These are phyloP conservation scores for Pholiota conissans DNA, from an alignment of 768 basidiomycete species.

Conservation along the genomic window DNA sequence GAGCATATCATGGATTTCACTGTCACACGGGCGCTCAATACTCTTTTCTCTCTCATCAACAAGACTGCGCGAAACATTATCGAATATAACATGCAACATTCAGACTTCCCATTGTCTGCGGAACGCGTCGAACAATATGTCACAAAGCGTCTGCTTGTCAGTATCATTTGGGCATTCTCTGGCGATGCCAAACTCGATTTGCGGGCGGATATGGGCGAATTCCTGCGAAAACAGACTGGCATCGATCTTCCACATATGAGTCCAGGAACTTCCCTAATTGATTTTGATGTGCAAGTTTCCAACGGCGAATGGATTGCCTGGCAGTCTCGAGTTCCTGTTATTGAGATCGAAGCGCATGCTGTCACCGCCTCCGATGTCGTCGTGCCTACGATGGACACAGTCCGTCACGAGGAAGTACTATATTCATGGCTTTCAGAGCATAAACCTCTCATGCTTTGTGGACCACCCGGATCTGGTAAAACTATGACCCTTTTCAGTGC, in stretches of 20 bases:
- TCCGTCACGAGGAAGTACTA: slow-evolving; percentile 96
- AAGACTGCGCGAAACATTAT: slow-evolving; percentile 92
- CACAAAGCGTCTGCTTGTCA: slow-evolving; percentile 84
- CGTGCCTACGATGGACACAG: slow-evolving; percentile 97
- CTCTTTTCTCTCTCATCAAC: slow-evolving; percentile 95
- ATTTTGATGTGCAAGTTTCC: slow-evolving; percentile 89
- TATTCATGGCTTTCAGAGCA: slow-evolving; percentile 99
- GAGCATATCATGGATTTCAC: slow-evolving; percentile 99
- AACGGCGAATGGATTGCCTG: slow-evolving; percentile 89
- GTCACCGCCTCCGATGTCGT: slow-evolving; percentile 97
- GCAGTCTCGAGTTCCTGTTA: slow-evolving; percentile 89
- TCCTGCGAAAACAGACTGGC: slow-evolving; percentile 79
- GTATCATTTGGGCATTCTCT: slow-evolving; percentile 96
- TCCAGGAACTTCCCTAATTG: slow-evolving; percentile 84
- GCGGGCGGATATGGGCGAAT: slow-evolving; percentile 88
- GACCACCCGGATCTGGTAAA: slow-evolving; percentile 99
- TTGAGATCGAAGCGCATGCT: slow-evolving; percentile 96
- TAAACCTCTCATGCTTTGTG: slow-evolving; percentile 96
- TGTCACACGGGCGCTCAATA: slow-evolving; percentile 84
- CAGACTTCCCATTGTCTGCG: slow-evolving; percentile 86
- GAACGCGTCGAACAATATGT: slow-evolving; percentile 93
- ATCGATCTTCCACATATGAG: slow-evolving; percentile 83
- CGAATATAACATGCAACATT: slow-evolving; percentile 93
- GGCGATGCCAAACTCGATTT: slow-evolving; percentile 93
- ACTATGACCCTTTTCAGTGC: slow-evolving; percentile 99